Percentiles rank a stretch among this genome's conserved stretches.
Conservation (phyloP, 305 asterid species). For the Fraxinus angustifolia region DNA sequence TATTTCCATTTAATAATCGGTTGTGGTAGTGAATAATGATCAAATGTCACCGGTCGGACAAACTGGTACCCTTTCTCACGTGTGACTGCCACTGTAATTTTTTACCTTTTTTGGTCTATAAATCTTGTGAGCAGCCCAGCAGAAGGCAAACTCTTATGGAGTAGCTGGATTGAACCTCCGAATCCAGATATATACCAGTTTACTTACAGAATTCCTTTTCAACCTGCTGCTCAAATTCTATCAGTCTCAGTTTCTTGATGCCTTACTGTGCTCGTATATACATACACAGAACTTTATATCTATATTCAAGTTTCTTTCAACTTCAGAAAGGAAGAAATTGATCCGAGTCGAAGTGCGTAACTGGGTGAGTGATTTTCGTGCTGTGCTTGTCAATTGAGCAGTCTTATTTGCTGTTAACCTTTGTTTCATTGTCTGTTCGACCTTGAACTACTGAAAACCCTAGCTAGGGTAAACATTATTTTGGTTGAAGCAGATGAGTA, state of each 20-base stretch:
- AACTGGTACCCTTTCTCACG: neutral
- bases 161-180: neutral
- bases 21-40: neutral
- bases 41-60: neutral
- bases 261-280: neutral
- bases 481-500: neutral
- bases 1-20: neutral
- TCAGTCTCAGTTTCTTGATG: neutral
- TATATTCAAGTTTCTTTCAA: neutral
- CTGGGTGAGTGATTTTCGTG: conserved; percentile 15
- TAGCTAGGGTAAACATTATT: neutral
- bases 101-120: neutral
- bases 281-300: neutral
- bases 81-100: neutral
- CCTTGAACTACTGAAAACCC: conserved; percentile 8
- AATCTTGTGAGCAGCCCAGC: neutral
- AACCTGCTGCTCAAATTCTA: neutral
- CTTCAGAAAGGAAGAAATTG: neutral
- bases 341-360: neutral
- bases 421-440: conserved; percentile 22
- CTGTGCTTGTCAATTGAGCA: conserved; percentile 16
- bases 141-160: neutral
- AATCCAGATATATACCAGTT: neutral
- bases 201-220: neutral
- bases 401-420: neutral